Evolutionary conservation across 2,329 filamentous ascomycete species (phyloP).

Genomic region (Simplicillium aogashimaense): DNA sequence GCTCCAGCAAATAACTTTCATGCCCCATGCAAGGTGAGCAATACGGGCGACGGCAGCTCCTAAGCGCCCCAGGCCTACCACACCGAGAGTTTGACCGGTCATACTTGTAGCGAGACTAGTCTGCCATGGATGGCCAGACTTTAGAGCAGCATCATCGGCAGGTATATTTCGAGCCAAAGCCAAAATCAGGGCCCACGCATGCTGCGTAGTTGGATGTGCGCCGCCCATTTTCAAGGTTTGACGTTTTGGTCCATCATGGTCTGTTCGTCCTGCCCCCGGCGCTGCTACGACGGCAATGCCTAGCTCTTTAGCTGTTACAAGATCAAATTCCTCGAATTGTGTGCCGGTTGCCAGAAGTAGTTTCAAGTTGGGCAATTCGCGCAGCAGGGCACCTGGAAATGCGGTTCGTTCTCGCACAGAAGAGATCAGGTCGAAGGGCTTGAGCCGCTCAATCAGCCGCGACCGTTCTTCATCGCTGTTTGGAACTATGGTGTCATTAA

Average conservation of each 20-base stretch:
- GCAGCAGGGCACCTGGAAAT: slow-evolving; percentile 43
- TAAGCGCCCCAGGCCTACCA: slow-evolving; percentile 53
- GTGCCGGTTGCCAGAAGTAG: slow-evolving; percentile 52
- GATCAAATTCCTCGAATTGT: slow-evolving; percentile 50
- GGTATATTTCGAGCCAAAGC: slow-evolving; percentile 49
- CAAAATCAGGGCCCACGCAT: slow-evolving; percentile 45
- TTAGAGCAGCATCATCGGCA: slow-evolving; percentile 47
- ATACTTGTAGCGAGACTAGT: slow-evolving; percentile 43
- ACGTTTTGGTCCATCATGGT: slow-evolving; percentile 10
- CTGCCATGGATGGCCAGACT: slow-evolving; percentile 45
- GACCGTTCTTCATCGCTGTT: slow-evolving; percentile 45
- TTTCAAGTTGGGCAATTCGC: slow-evolving; percentile 50
- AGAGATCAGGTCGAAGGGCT: slow-evolving; percentile 44
- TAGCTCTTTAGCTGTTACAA: slow-evolving; percentile 35
- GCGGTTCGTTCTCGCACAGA: slow-evolving; percentile 59
- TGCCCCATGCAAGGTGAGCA: slow-evolving; percentile 50
- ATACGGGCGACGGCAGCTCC: slow-evolving; percentile 51
- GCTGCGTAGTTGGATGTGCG: slow-evolving; percentile 41
- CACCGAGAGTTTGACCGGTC: slow-evolving; percentile 48
- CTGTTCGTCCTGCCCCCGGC: slow-evolving; percentile 20
- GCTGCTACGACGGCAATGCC: slow-evolving; percentile 43
- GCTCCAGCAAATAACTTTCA: slow-evolving; percentile 57
- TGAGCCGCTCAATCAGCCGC: slow-evolving; percentile 47
- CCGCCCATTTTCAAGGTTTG: slow-evolving; percentile 17
- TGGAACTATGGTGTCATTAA: slow-evolving; percentile 49